A percentile compares a stretch with the other conserved stretches of the same genome.
phyloP scores from a whole-genome alignment of 1,139 yeast species.

The Kodamaea derodonti region DNA sequence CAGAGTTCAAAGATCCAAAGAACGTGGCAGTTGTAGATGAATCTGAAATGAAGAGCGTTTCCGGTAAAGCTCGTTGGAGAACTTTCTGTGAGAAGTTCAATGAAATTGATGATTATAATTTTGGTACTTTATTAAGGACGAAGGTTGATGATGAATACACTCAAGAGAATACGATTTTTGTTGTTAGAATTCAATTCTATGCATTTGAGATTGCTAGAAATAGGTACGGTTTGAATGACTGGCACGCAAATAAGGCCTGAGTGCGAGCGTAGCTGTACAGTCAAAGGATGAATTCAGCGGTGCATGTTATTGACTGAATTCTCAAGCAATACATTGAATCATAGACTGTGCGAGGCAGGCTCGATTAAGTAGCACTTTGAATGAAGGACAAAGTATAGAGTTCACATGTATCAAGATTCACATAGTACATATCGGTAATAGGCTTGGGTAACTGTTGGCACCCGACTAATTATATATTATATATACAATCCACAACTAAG shows the following conservation, averaged over 20 bases:
- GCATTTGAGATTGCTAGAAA: slow-evolving; percentile 95
- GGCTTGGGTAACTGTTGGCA: too few species aligned
- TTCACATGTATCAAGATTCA: too few species aligned
- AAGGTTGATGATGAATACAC: slow-evolving; percentile 70
- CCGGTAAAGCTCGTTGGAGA: slow-evolving; percentile 91
- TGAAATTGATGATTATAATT: slow-evolving; percentile 84
- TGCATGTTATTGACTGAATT: too few species aligned
- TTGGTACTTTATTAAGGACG: slow-evolving; percentile 86
- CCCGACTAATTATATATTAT: too few species aligned
- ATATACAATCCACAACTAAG: too few species aligned
- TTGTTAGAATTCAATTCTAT: slow-evolving; percentile 87
- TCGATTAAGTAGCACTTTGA: too few species aligned
- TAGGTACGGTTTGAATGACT: slow-evolving; percentile 85
- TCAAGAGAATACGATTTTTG: slow-evolving; percentile 83
- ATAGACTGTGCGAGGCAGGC: too few species aligned
- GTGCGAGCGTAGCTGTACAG: slow-evolving; percentile 2
- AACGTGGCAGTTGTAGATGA: slow-evolving; percentile 61
- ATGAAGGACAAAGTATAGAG: too few species aligned
- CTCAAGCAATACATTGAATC: too few species aligned
- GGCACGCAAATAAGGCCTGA: slow-evolving; percentile 56
- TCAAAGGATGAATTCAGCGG: slow-evolving; percentile 2
- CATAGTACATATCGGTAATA: too few species aligned
- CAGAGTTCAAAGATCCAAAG: slow-evolving; percentile 68
- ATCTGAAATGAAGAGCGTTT: slow-evolving; percentile 73
- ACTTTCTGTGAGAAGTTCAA: slow-evolving; percentile 79